These are phyloP conservation scores for Aspergillus thermomutatus DNA, from an alignment of 2,329 filamentous ascomycete genomes.

Conservation along the genomic window DNA sequence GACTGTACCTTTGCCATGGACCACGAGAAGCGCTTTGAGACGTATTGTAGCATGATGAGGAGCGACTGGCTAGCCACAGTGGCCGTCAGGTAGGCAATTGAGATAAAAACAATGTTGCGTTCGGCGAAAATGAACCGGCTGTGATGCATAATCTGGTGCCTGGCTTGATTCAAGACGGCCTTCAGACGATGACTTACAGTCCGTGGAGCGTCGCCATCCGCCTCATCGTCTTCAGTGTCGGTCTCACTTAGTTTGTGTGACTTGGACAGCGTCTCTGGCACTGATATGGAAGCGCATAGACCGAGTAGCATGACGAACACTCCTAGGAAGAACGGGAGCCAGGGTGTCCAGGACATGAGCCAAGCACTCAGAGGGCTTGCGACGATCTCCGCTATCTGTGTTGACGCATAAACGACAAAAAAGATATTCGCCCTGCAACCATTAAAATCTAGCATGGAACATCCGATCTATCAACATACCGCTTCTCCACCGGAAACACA, in stretches of 20 bases:
- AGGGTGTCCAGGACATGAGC: slow-evolving; percentile 8
- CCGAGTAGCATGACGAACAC: slow-evolving; percentile 4
- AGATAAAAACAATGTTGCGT: slow-evolving; percentile 2
- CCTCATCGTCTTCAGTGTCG: not conserved
- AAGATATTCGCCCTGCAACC: slow-evolving; percentile 6
- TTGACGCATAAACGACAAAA: slow-evolving; percentile 4
- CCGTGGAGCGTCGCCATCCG: not conserved
- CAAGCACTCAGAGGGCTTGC: slow-evolving; percentile 11
- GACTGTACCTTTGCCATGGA: slow-evolving; percentile 9
- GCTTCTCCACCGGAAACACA: slow-evolving; percentile 10
- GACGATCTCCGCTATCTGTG: slow-evolving; percentile 6
- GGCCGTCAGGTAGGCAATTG: slow-evolving; percentile 4
- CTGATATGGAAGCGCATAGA: not conserved
- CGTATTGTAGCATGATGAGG: slow-evolving; percentile 10
- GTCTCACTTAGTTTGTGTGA: not conserved
- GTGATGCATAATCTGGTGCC: slow-evolving; percentile 1
- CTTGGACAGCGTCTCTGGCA: slow-evolving; percentile 9
- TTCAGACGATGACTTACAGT: not conserved
- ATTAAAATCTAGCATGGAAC: not conserved
- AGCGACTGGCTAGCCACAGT: slow-evolving; percentile 7
- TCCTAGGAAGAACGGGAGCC: slow-evolving; percentile 8
- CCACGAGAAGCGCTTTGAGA: slow-evolving; percentile 11
- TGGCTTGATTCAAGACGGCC: not conserved
- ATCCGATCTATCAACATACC: not conserved
- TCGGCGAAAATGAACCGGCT: slow-evolving; percentile 2